These are phyloP conservation scores for Chalciporus chontae DNA, from an alignment of 768 basidiomycete genomes.

Conservation along the genomic window DNA sequence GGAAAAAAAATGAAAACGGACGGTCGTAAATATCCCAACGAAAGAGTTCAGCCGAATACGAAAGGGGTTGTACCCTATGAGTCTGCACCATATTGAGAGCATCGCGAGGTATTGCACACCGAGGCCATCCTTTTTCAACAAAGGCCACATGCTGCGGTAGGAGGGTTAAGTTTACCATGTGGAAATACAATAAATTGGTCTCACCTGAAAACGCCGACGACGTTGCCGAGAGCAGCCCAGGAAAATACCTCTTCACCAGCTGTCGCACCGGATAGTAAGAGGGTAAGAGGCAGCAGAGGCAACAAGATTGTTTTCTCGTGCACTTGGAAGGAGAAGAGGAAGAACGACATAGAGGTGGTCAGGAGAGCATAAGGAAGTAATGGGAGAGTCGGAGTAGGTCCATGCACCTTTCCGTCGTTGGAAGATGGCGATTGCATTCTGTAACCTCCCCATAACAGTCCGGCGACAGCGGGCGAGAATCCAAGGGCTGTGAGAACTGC, in stretches of 20 bases:
- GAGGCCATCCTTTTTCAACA: conserved; percentile 76
- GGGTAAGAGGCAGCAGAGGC: conserved; percentile 79
- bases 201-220: conserved; percentile 86
- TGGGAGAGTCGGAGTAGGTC: conserved; percentile 51
- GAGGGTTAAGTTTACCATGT: neutral
- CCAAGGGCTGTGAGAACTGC: conserved; percentile 64
- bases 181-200: conserved; percentile 11
- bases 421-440: conserved; percentile 20
- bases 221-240: conserved; percentile 52
- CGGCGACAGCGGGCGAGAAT: conserved; percentile 60
- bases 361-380: conserved; percentile 80
- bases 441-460: conserved; percentile 39
- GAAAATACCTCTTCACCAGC: conserved; percentile 23
- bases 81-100: conserved; percentile 74
- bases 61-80: conserved; percentile 76
- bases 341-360: conserved; percentile 85
- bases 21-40: conserved; percentile 51
- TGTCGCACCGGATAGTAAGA: conserved; percentile 57
- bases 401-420: neutral
- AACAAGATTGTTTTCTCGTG: conserved; percentile 92
- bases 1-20: conserved; percentile 27
- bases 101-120: conserved; percentile 69
- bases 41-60: conserved; percentile 41
- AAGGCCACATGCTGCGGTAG: conserved; percentile 83
- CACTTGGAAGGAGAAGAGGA: conserved; percentile 94